Base-by-base conservation (phyloP, 495 filamentous ascomycete species). In the Aspergillus sclerotiicarbonarius region DNA sequence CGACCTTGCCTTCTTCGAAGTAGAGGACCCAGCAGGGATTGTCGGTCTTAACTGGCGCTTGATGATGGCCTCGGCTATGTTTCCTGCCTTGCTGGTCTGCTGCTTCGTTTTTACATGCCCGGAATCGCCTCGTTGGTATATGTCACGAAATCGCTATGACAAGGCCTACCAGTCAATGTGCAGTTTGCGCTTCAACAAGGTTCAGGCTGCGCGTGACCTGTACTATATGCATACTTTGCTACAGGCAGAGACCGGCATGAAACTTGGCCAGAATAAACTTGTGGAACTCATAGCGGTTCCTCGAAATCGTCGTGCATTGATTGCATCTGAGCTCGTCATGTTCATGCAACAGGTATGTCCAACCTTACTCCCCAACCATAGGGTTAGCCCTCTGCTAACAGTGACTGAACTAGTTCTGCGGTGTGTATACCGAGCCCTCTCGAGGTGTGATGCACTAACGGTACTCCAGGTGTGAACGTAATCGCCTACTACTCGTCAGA, bases 181-280 rank as follows among this genome's bases (percentile, higher is more conserved):
- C 58, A 76, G 75, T n/a, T 70, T 93, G 43, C 86, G 91, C 0
- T 83, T 78, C 53, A 80, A 82, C 37, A 87, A 87, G 58, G 72
- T 93, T 10, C 89, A 92, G 63, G 91, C 91, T 6, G 90, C 90
- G 3, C 76, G 91, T 19, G 91, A 96, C 62, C 66, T 92, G 10
- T 94, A 89, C 68, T 92, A 92, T 68, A 92, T 90, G 79, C 77
- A 91, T 51, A 82, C 82, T 2, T 79, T 89, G 15, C 76, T 92
- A 7, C 80, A 91, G 64, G 80, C 84, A 6, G 90, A 93, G 66
- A 79, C 76, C 18, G 69, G 71, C 31, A 81, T 88, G 75, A 73
- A 81, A 8, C 73, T 84, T 18, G 81, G 86, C 1, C 74, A 82
- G 56, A 87, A 77, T 57, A 88, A 84, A 62, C 49, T 91, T 49